phyloP scores from a whole-genome alignment of 2,329 filamentous ascomycete genomes.

The Drechslera avenae region DNA sequence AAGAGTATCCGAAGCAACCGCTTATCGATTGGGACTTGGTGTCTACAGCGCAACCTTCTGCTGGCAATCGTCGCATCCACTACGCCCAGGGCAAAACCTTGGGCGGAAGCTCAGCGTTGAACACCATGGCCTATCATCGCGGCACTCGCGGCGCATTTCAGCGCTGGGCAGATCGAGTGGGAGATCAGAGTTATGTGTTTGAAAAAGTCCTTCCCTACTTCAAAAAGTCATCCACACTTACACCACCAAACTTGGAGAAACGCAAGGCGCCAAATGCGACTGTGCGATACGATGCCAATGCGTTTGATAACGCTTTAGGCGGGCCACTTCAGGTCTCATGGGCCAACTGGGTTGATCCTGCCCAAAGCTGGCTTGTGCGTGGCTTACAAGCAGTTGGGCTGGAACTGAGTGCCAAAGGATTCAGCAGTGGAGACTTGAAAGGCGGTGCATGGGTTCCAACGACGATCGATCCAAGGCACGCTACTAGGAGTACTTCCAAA shows the following conservation, averaged over 20 bases:
- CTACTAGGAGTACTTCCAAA: constrained; percentile 29
- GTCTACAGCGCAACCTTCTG: constrained; percentile 23
- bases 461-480: constrained; percentile 38
- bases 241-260: constrained; percentile 30
- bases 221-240: constrained; percentile 36
- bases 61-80: constrained; percentile 32
- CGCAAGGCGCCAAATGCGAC: constrained; percentile 27
- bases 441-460: constrained; percentile 30
- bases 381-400: constrained; percentile 30
- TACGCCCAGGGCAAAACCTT: constrained; percentile 43
- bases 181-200: constrained; percentile 38
- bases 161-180: constrained; percentile 40
- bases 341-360: constrained; percentile 20
- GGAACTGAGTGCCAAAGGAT: constrained; percentile 18
- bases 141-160: constrained; percentile 28
- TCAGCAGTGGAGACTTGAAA: constrained; percentile 30
- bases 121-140: constrained; percentile 36
- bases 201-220: constrained; percentile 38
- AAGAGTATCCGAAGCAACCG: constrained; percentile 26
- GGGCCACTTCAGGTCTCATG: constrained; percentile 35
- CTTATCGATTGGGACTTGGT: constrained; percentile 39
- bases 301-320: constrained; percentile 18
- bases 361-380: constrained; percentile 29
- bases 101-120: constrained; percentile 36
- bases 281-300: constrained; percentile 21